Conservation (phyloP, 768 basidiomycete genomes). For the Phaeotremella skinneri region DNA sequence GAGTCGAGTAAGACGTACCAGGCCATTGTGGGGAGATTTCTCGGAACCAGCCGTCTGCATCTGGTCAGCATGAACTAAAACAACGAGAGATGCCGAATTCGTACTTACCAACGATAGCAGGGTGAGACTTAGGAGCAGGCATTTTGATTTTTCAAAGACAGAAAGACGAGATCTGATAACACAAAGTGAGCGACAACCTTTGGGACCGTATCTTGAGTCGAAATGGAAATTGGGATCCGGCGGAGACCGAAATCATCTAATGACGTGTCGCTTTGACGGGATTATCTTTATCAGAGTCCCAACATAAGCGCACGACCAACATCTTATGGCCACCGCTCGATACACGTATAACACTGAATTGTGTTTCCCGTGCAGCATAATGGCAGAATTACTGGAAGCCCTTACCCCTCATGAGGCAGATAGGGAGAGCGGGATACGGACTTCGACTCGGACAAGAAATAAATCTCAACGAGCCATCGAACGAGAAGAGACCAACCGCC, state of each 20-base stretch:
- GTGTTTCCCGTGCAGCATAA: not conserved
- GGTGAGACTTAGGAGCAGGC: slow-evolving; percentile 48
- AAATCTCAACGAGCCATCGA: slow-evolving; percentile 41
- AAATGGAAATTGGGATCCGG: not conserved
- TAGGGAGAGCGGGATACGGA: not conserved
- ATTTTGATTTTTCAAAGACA: slow-evolving; percentile 23
- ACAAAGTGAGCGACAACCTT: not conserved
- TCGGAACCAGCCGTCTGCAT: slow-evolving; percentile 86
- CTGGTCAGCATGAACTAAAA: not conserved
- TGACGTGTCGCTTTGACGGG: not conserved
- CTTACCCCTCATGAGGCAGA: no score
- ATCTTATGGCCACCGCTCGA: not conserved
- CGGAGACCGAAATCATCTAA: not conserved
- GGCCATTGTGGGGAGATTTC: slow-evolving; percentile 96
- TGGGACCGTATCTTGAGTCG: no score
- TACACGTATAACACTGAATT: not conserved
- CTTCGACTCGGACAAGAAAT: slow-evolving; percentile 17
- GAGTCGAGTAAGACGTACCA: slow-evolving; percentile 37
- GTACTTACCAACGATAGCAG: slow-evolving; percentile 50
- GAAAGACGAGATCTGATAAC: not conserved
- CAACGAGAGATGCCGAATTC: not conserved
- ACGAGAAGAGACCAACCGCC: slow-evolving; percentile 30
- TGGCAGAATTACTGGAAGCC: not conserved
- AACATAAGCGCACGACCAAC: no score
- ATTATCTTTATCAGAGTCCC: not conserved